A percentile compares a stretch with the other conserved stretches of the same genome.
Evolutionary conservation across 495 filamentous ascomycete species (phyloP).

Genomic region (Darksidea phi): DNA sequence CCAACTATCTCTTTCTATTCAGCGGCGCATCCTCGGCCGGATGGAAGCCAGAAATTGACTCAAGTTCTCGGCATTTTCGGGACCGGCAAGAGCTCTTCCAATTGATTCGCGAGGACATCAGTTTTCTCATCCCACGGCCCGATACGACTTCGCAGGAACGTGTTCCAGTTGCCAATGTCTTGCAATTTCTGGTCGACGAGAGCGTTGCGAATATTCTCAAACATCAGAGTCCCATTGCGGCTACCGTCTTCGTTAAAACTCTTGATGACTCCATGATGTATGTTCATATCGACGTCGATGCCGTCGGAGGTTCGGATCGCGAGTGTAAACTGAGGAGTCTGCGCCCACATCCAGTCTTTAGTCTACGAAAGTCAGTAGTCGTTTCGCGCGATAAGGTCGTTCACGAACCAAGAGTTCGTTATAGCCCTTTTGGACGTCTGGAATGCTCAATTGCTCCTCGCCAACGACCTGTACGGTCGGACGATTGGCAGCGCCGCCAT

Average conservation of each 20-base stretch:
- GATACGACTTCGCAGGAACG: background rate
- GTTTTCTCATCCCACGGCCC: background rate
- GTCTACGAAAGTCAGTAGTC: constrained; percentile 50
- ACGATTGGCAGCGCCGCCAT: constrained; percentile 40
- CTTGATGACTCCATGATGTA: constrained; percentile 34
- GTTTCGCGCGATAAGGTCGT: background rate
- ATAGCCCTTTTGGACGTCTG: constrained; percentile 57
- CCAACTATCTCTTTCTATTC: too few species aligned
- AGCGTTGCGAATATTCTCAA: constrained; percentile 1
- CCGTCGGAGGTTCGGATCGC: background rate
- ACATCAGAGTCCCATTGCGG: background rate
- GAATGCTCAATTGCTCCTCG: constrained; percentile 49
- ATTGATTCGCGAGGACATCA: background rate
- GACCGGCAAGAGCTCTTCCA: background rate
- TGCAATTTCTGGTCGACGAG: constrained; percentile 41
- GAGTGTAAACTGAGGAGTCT: constrained; percentile 77
- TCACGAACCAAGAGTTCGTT: constrained; percentile 57
- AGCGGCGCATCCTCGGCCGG: too few species aligned
- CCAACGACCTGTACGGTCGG: constrained; percentile 51
- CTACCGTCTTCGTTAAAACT: constrained; percentile 20
- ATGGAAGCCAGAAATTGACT: too few species aligned
- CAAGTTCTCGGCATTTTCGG: background rate
- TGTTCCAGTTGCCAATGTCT: constrained; percentile 46
- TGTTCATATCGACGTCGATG: constrained; percentile 11
- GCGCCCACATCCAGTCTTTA: constrained; percentile 72